Evolutionary conservation across 1,139 yeast species (phyloP).

Genomic region (Geotrichum australiense): DNA sequence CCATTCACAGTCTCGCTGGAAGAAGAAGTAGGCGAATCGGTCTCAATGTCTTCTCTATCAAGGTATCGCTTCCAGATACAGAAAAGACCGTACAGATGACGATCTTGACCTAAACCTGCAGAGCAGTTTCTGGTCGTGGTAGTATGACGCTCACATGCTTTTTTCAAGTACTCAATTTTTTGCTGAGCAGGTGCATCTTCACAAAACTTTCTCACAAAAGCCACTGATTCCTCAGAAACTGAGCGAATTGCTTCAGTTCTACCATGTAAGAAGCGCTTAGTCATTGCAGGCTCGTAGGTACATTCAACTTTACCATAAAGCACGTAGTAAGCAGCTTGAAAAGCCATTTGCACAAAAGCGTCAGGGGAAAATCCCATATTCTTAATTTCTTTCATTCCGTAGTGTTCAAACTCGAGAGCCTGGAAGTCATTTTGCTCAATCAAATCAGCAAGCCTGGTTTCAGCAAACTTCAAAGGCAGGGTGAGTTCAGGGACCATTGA

Average conservation of each 20-base stretch:
- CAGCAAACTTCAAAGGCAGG: constrained; percentile 80
- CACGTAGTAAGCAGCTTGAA: constrained; percentile 89
- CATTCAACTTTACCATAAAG: constrained; percentile 89
- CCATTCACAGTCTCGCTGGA: constrained; percentile 16
- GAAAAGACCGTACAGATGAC: constrained; percentile 80
- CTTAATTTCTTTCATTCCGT: constrained; percentile 74
- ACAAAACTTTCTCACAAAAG: constrained; percentile 78
- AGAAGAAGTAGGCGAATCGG: constrained; percentile 23
- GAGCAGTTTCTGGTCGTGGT: constrained; percentile 63
- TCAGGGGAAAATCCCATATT: constrained; percentile 87
- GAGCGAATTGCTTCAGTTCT: constrained; percentile 89
- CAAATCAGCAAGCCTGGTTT: constrained; percentile 78
- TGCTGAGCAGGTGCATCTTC: constrained; percentile 58
- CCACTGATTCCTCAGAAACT: constrained; percentile 72
- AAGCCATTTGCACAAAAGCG: constrained; percentile 91
- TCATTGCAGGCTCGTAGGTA: constrained; percentile 95
- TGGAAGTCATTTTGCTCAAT: constrained; percentile 86
- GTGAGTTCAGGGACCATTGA: constrained; percentile 70
- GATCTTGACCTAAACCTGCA: constrained; percentile 78
- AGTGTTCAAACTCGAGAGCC: constrained; percentile 66
- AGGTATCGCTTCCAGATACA: constrained; percentile 82
- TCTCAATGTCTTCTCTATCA: constrained; percentile 36
- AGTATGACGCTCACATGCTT: constrained; percentile 67
- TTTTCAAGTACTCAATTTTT: constrained; percentile 53
- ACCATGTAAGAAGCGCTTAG: constrained; percentile 78